Conservation (phyloP, 129 eudicot species). For the Flaveria trinervia region DNA sequence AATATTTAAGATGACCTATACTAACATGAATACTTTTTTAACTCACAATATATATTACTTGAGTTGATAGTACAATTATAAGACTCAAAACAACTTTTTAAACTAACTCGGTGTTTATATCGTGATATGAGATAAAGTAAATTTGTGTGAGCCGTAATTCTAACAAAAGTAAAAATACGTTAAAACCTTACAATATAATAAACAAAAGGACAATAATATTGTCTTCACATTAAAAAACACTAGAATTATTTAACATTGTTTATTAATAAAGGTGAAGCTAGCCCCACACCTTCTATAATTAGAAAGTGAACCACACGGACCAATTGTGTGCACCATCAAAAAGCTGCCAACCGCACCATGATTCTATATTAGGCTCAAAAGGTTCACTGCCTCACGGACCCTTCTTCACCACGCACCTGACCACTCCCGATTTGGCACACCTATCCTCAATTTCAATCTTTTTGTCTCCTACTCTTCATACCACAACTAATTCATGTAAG, state of each 20-base stretch:
- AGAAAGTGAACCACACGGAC: slow-evolving; percentile 42
- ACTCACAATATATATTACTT: too few species aligned
- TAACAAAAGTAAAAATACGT: not conserved
- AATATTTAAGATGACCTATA: too few species aligned
- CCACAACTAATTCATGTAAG: slow-evolving; percentile 20
- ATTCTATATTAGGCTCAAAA: slow-evolving; percentile 27
- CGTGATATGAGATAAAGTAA: too few species aligned
- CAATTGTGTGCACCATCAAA: slow-evolving; percentile 37
- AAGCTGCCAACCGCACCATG: slow-evolving; percentile 31
- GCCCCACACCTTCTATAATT: slow-evolving; percentile 22
- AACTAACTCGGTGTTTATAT: too few species aligned
- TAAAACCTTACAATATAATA: not conserved
- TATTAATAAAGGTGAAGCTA: not conserved
- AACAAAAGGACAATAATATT: not conserved
- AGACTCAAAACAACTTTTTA: too few species aligned
- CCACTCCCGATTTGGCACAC: slow-evolving; percentile 23
- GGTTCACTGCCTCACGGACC: slow-evolving; percentile 24
- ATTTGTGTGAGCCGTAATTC: too few species aligned
- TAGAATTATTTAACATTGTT: not conserved
- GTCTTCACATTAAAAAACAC: not conserved
- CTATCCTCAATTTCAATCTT: not conserved
- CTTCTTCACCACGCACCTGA: slow-evolving; percentile 13
- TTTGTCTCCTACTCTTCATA: slow-evolving; percentile 4
- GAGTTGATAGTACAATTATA: too few species aligned
- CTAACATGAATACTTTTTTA: too few species aligned